Evolutionary conservation across 1,139 yeast species (phyloP), one percentile per base, ranked within the genome.

Genomic region (Geotrichum macrosporum): DNA sequence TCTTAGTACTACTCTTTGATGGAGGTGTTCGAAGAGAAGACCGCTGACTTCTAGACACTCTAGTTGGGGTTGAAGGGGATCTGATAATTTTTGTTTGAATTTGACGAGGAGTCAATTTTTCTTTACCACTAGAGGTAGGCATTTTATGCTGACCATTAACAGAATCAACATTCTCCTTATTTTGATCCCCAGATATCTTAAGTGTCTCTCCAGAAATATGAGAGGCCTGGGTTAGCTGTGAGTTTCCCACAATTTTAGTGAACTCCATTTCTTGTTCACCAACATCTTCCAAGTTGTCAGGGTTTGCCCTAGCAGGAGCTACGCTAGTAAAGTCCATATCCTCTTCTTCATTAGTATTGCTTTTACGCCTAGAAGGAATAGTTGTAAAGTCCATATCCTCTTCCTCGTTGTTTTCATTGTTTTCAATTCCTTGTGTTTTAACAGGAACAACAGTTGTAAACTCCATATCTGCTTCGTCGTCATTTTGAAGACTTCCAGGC

Each of bases 401-500:
- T 5, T 29, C 41, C 9, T 37, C 44, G n/a, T 31, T 40, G 4
- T 24, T 24, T n/a, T 4, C 2, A n/a, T n/a, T n/a, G n/a, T n/a
- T n/a, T n/a, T n/a, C n/a, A n/a, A n/a, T n/a, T n/a, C n/a, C n/a
- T n/a, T n/a, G n/a, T n/a, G n/a, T n/a, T n/a, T n/a, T n/a, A n/a
- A n/a, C n/a, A 4, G 43, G 32, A 19, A 46, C 44, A 20, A 50
- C 50, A 31, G 30, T 48, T 1, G 57, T 54, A 26, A 55, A 37
- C 26, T 55, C 57, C 56, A 53, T 53, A 19, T 52, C 55, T 15
- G 37, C 46, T 6, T 46, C 57, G 29, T 41, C 48, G 8, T 48
- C 54, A 20, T 21, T 20, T n/a, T n/a, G n/a, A n/a, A 20, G 40
- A 19, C 31, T 41, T 27, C 38, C 24, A 29, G 16, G 1, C 9